Base-by-base conservation (phyloP, 352 stramenopile species). In the Globisporangium abappressorium region DNA sequence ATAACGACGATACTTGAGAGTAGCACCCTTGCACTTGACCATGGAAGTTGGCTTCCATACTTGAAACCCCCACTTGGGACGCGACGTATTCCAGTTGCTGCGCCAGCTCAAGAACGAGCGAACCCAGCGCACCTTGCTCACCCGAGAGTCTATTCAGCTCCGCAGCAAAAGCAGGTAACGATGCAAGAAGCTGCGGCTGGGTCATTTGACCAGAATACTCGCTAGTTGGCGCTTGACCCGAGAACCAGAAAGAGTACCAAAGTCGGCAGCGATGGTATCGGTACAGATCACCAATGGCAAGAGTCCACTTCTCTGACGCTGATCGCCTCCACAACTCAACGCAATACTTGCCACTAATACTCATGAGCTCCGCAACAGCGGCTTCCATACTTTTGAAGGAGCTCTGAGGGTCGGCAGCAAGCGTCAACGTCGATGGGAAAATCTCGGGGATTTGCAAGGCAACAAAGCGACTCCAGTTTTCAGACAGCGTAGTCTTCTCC, bases 81-180 rank as follows among this genome's bases (percentile, higher is more conserved):
- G 70, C 72, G 41, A 82, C 46, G 60, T 82, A 83, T 55, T 86
- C 79, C 72, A 89, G 65, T 64, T 87, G 79, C 58, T 89, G 79
- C 8, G 75, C 74, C 57, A 84, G 57, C 64, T 87, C 81, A 43
- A 84, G 69, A 20, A 81, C 72, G 5, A 63, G 69, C 15, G 70
- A 71, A 69, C 87, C 69, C 30, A 82, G 36, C 11, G 47, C 34
- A 33, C 53, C 38, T 64, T 84, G 76, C 15, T 87, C 73, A 4
- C 60, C 68, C 12, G 82, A 51, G 22, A 87, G 63, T 26, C 70
- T 64, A 63, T 73, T 85, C 5, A 89, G 34, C 49, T 74, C 57
- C 2, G 70, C 68, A 6, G 76, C 58, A 72, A 86, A 80, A 1
- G 76, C 74, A 18, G 78, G 81, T 28, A 89, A 28, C 9, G 76